Base-by-base conservation (phyloP, 164 flowering plant species). In the Platanus orientalis region DNA sequence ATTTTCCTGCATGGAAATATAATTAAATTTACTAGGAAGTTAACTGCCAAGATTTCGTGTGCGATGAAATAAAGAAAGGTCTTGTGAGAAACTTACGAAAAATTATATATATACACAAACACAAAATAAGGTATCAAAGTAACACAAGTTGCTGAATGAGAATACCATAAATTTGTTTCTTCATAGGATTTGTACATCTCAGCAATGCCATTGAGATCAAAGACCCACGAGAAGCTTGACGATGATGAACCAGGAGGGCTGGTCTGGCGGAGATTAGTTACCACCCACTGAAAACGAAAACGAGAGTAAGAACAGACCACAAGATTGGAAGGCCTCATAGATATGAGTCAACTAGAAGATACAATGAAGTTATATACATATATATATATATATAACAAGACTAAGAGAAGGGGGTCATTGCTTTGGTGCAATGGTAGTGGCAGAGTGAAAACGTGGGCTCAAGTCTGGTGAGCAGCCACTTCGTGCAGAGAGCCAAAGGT, bases 121-220 rank as follows among this genome's bases (percentile, higher is more conserved):
- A 34, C 3, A 2, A 19, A n/a, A n/a, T n/a, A n/a, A 14, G 27
- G 39, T n/a, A 58, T 47, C 27, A 48, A 26, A 1, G 54, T 16
- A 25, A 60, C 25, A 4, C 20, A 4, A 19, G 21, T 14, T 11
- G 53, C 17, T 24, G 53, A 30, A 28, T 16, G 36, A 39, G 17
- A 59, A 66, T 84, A 90, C 97, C 98, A 90, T 68, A 93, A 74
- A 70, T 89, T 90, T 73, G 94, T 90, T 65, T 85, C 94, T 78
- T 93, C 97, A 56, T 88, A 93, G 20, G 98, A 90, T 59, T 80
- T 83, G 61, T 83, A 93, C 96, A 93, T 85, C 63, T 93, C 91
- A 56, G 84, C 71, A 62, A 93, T 85, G 57, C 98, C 98, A 19
- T 84, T 69, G 47, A 93, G 88, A 71, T 93, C 83, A 72, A 93